Base-by-base conservation (phyloP, 2,329 filamentous ascomycete genomes). In the Trichoderma breve region DNA sequence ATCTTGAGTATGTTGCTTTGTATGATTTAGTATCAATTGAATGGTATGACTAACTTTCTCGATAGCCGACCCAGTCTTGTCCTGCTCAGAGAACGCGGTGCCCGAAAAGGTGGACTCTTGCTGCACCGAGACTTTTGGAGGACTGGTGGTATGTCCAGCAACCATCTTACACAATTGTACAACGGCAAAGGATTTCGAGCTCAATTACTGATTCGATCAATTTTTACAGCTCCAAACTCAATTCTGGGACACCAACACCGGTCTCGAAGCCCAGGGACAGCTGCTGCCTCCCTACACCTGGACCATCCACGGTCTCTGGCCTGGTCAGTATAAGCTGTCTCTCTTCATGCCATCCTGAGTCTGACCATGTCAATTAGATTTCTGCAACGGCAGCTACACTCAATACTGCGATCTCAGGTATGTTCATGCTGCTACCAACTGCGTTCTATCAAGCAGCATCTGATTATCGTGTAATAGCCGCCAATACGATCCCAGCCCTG, bases 161-260 rank as follows among this genome's bases (percentile, higher is more conserved):
- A 2, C 21, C 3, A 11, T 21, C 21, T 21, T 6, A 5, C 24
- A 15, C 5, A 30, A 21, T 6, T 9, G 8, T 15, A 6, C 14
- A 32, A 47, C 28, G 6, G 4, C 15, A 34, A 32, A 58, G 24
- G 26, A 9, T 30, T 30, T 32, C 9, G 3, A 30, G 51, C 3
- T n/a, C 32, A 51, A 3, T n/a, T 60, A 26, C 47, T 58, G 32
- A 70, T 7, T 28, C 14, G 15, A 15, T 28, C 6, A 2, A 28
- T 15, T 26, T 36, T 18, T 1, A 7, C 60, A 84, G 75, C 82
- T 92, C 3, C 82, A 82, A 71, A 92, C 90, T 0, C 89, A 91
- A 74, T 90, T 89, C 79, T 92, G 90, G 90, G 82, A 85, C 75
- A 89, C 87, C 0, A 89, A 89, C 77, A 91, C 90, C 0, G 89